Evolutionary conservation across 306 rosid species (phyloP).

Genomic region (Luffa aegyptiaca): DNA sequence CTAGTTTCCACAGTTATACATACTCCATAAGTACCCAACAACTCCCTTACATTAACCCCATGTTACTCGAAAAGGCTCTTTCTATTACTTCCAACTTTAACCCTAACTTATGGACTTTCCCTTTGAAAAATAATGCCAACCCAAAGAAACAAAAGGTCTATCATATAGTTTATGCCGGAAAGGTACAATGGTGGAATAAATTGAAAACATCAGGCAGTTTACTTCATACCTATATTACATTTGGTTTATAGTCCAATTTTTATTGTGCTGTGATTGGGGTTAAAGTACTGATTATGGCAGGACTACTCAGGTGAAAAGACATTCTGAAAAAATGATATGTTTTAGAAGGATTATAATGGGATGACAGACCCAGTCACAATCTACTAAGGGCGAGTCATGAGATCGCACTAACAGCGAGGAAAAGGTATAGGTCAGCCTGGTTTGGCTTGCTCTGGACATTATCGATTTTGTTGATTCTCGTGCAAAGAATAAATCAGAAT

Average conservation of each 20-base stretch:
- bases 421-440: not conserved
- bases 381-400: not conserved
- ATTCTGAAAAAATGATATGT: not conserved
- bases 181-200: not conserved
- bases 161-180: not conserved
- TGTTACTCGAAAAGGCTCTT: not conserved
- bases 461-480: not conserved
- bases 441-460: not conserved
- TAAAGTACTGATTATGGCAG: not conserved
- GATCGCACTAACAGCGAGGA: not conserved
- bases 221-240: conserved; percentile 5
- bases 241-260: not conserved
- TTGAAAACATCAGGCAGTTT: conserved; percentile 1
- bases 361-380: not conserved
- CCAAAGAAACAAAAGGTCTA: not conserved
- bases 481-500: not conserved
- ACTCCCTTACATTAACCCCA: not conserved
- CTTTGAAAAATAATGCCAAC: not conserved
- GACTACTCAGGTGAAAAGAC: not conserved
- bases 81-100: not conserved
- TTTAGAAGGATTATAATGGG: not conserved
- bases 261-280: conserved; percentile 14
- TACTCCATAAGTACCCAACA: not conserved
- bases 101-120: not conserved
- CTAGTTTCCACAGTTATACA: not conserved